These are phyloP conservation scores for Gossypium trilobum DNA, from an alignment of 441 rosid species.

Conservation along the genomic window DNA sequence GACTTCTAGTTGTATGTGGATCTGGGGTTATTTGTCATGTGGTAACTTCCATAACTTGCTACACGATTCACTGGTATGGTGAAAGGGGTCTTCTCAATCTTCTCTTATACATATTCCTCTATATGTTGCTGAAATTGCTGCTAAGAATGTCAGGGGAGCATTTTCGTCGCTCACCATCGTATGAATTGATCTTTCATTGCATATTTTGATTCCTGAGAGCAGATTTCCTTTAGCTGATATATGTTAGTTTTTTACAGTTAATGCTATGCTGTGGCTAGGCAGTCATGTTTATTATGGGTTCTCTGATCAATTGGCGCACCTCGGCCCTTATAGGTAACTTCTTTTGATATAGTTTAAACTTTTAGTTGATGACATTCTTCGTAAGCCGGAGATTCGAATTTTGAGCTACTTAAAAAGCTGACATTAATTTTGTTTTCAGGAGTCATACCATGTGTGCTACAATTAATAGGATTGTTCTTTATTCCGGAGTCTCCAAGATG, in stretches of 20 bases:
- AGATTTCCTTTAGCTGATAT: background rate
- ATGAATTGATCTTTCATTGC: background rate
- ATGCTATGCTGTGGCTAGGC: slow-evolving; percentile 35
- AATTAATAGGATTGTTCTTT: slow-evolving; percentile 35
- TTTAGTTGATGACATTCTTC: background rate
- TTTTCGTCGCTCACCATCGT: slow-evolving; percentile 35
- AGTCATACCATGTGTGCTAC: slow-evolving; percentile 37
- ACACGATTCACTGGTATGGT: background rate
- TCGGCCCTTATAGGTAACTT: slow-evolving; percentile 43
- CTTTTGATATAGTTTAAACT: background rate
- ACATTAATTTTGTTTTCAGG: slow-evolving; percentile 22
- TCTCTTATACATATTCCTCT: slow-evolving; percentile 35
- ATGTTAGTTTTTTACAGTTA: slow-evolving; percentile 31
- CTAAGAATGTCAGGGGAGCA: slow-evolving; percentile 50
- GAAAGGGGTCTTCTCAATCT: background rate
- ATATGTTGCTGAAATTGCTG: slow-evolving; percentile 56
- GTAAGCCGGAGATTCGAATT: background rate
- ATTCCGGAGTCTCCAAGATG: slow-evolving; percentile 68
- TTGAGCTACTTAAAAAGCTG: background rate
- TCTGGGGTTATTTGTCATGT: slow-evolving; percentile 41
- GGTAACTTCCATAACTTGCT: slow-evolving; percentile 26
- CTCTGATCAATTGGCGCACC: slow-evolving; percentile 41
- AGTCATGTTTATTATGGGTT: slow-evolving; percentile 35
- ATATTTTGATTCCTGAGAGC: background rate
- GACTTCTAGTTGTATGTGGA: slow-evolving; percentile 47